Evolutionary conservation across 176 grass and related monocot genomes (phyloP).

Genomic region (Zoysia pacifica): DNA sequence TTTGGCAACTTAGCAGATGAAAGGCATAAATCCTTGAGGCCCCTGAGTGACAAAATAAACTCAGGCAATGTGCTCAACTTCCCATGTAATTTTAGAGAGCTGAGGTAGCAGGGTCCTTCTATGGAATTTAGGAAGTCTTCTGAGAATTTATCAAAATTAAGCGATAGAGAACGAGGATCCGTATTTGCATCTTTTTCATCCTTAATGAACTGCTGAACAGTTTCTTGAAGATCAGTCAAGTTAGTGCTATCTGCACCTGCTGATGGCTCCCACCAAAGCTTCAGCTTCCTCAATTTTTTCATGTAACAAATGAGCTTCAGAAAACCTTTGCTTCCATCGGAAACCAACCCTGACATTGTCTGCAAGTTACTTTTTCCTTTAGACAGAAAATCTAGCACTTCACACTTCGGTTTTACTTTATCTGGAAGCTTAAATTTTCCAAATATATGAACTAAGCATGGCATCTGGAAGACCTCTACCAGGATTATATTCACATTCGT

Average conservation of each 20-base stretch:
- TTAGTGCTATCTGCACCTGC: neutral
- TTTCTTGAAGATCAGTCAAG: neutral
- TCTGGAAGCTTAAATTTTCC: slow-evolving; percentile 25
- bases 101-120: neutral
- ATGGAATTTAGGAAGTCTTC: neutral
- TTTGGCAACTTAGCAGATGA: slow-evolving; percentile 7
- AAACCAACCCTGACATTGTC: slow-evolving; percentile 22
- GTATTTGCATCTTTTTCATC: neutral
- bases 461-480: neutral
- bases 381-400: neutral
- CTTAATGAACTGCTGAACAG: slow-evolving; percentile 1
- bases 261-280: slow-evolving; percentile 33
- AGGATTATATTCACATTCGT: neutral
- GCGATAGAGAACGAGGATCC: slow-evolving; percentile 7
- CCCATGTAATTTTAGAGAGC: neutral
- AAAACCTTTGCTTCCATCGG: neutral
- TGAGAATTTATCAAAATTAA: neutral
- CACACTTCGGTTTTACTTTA: neutral
- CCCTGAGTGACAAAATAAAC: slow-evolving; percentile 17
- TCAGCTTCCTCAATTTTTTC: slow-evolving; percentile 22
- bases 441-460: slow-evolving; percentile 21
- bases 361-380: slow-evolving; percentile 25
- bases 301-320: neutral
- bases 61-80: slow-evolving; percentile 6
- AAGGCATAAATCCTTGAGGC: slow-evolving; percentile 27